These are phyloP conservation scores for Xylaria castorea DNA, from an alignment of 495 filamentous ascomycete species.

Conservation along the genomic window DNA sequence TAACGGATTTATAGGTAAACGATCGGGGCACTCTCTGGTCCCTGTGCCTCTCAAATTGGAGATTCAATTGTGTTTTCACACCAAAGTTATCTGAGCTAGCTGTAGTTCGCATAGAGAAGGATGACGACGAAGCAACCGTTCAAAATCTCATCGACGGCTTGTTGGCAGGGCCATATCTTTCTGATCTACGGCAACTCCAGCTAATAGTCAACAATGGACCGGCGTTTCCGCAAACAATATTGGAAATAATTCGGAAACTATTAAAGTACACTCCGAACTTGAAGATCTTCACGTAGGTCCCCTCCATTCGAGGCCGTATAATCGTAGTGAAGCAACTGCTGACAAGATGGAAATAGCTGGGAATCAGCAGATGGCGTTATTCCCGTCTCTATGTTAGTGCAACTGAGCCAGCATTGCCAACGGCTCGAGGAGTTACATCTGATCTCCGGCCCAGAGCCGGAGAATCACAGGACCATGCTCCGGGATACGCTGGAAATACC, in stretches of 20 bases:
- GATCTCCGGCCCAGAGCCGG: neutral
- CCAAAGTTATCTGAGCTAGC: neutral
- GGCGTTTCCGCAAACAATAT: neutral
- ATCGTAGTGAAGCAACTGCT: neutral
- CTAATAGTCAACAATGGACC: slow-evolving; percentile 2
- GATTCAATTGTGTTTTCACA: slow-evolving; percentile 21
- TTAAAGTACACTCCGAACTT: neutral
- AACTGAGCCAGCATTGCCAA: neutral
- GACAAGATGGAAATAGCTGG: slow-evolving; percentile 9
- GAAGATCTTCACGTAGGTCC: slow-evolving; percentile 19
- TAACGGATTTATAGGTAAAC: neutral
- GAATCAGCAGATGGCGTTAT: slow-evolving; percentile 12
- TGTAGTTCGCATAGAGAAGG: neutral
- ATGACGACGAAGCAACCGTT: neutral
- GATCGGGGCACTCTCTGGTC: slow-evolving; percentile 15
- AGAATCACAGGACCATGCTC: neutral
- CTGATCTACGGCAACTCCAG: slow-evolving; percentile 12
- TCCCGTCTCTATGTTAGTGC: slow-evolving; percentile 13
- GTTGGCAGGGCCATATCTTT: slow-evolving; percentile 17
- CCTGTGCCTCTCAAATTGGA: slow-evolving; percentile 6
- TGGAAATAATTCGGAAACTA: neutral
- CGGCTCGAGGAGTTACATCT: slow-evolving; percentile 17
- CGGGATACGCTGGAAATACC: neutral
- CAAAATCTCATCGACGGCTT: neutral
- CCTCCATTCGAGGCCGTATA: too few species aligned